Percentiles rank a stretch among this genome's conserved stretches.
Conservation (phyloP, 2,329 filamentous ascomycete species). For the Fusarium chaquense region DNA sequence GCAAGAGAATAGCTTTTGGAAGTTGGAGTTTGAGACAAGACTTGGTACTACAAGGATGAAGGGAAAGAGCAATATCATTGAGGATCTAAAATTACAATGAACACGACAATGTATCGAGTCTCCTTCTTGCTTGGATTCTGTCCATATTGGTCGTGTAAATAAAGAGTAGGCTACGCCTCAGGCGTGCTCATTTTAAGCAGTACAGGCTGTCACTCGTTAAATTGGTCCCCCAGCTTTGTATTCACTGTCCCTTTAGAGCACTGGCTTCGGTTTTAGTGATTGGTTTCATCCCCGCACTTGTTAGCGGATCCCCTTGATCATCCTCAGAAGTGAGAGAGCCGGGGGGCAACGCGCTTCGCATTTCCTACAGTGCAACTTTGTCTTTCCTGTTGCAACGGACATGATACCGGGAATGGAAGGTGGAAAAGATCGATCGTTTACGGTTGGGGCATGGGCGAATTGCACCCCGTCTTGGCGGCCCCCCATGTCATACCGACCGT, state of each 20-base stretch:
- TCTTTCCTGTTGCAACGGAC: slow-evolving; percentile 21
- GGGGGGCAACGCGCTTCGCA: slow-evolving; percentile 30
- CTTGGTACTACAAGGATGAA: neutral
- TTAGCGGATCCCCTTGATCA: slow-evolving; percentile 10
- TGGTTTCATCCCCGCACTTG: slow-evolving; percentile 37
- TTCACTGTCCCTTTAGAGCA: neutral
- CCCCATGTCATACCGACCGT: neutral
- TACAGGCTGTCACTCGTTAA: neutral
- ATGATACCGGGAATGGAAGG: slow-evolving; percentile 43
- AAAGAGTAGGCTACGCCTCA: neutral
- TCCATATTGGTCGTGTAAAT: slow-evolving; percentile 7
- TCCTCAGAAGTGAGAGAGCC: no score
- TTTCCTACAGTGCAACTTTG: neutral
- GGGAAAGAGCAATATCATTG: neutral
- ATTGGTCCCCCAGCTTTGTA: slow-evolving; percentile 6
- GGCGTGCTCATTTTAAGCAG: neutral
- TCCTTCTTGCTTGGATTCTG: neutral
- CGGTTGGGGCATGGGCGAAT: slow-evolving; percentile 5
- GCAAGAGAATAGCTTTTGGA: neutral
- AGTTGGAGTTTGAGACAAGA: neutral
- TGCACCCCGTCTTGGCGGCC: slow-evolving; percentile 31
- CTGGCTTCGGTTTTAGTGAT: neutral
- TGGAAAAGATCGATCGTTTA: slow-evolving; percentile 34
- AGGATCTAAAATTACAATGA: neutral
- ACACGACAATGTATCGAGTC: neutral